A percentile compares a stretch with the other conserved stretches of the same genome.
Evolutionary conservation across 371 early-diverging fungal species (phyloP).

Genomic region (Hamiltosporidium magnivora): DNA sequence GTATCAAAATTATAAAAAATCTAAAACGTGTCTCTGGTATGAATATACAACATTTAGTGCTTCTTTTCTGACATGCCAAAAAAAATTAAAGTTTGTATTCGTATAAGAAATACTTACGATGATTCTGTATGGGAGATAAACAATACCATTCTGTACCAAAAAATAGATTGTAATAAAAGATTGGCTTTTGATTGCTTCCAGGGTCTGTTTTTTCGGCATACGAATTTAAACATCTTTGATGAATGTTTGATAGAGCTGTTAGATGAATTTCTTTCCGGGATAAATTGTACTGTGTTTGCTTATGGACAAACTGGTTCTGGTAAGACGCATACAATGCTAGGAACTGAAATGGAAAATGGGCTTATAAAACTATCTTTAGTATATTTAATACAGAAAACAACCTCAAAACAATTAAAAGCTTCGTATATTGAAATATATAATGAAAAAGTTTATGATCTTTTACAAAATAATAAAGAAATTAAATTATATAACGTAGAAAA

Average conservation of each 20-base stretch:
- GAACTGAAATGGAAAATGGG: not conserved
- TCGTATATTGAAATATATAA: slow-evolving; percentile 88
- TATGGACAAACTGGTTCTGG: slow-evolving; percentile 98
- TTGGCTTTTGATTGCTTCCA: not conserved
- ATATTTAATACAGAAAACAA: not conserved
- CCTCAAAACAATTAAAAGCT: slow-evolving; percentile 59
- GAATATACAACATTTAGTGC: no score
- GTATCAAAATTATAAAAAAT: no score
- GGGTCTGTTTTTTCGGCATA: not conserved
- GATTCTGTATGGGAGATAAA: not conserved
- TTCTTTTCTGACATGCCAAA: no score
- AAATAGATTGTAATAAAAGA: not conserved
- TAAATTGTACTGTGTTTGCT: slow-evolving; percentile 66
- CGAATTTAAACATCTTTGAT: not conserved
- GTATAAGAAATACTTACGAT: not conserved
- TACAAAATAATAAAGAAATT: slow-evolving; percentile 53
- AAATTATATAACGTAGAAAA: not conserved
- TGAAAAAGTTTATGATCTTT: slow-evolving; percentile 73
- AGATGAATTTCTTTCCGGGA: not conserved
- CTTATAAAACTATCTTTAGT: not conserved
- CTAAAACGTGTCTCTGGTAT: no score
- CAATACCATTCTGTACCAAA: slow-evolving; percentile 1
- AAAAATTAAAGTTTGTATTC: no score
- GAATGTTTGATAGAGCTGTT: not conserved
- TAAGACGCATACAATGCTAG: slow-evolving; percentile 59